Base-by-base conservation (phyloP, 345 rosid genomes). In the Camelina hispida region DNA sequence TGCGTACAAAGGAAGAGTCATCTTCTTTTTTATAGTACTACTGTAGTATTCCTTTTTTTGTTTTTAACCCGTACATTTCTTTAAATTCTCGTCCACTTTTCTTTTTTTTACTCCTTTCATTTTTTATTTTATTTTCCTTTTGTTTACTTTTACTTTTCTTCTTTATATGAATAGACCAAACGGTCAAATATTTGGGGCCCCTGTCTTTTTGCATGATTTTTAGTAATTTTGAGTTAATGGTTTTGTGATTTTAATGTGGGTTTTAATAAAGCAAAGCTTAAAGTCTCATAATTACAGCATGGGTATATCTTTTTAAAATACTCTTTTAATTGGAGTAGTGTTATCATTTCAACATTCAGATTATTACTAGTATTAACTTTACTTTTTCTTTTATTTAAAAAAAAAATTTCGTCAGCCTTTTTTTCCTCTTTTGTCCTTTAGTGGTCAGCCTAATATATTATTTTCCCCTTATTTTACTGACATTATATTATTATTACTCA, bases 281-380 rank as follows among this genome's bases (percentile, higher is more conserved):
- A 78, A 72, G 81, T 72, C 78, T 78, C 66, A 78, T 78, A 35
- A 72, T 78, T 78, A 72, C 78, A 72, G 81, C 78, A 72, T 66
- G 77, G 72, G 74, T 38, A 25, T 60, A 78, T 59, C 66, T 72
- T 51, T 12, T 43, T 18, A 11, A 8, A 23, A 5, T 25, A 22
- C 12, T 71, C 53, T 77, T 77, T 57, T 16, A 66, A 57, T 65
- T 4, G 30, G 30, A 28, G 4, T 54, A 23, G 51, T 72, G 69
- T 52, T 66, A 72, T 72, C 74, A 72, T 72, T 78, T 72, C 74
- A 60, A 54, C 69, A 60, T 61, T 61, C 81, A 72, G 78, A 78
- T 67, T 11, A 78, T 78, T 78, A 78, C 70, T 78, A 69, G 43
- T 44, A 37, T 37, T 37, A 30, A 35, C 73, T 60, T 52, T 72